Evolutionary conservation across 208 protist genomes (phyloP).

Genomic region (Zelonia costaricensis): DNA sequence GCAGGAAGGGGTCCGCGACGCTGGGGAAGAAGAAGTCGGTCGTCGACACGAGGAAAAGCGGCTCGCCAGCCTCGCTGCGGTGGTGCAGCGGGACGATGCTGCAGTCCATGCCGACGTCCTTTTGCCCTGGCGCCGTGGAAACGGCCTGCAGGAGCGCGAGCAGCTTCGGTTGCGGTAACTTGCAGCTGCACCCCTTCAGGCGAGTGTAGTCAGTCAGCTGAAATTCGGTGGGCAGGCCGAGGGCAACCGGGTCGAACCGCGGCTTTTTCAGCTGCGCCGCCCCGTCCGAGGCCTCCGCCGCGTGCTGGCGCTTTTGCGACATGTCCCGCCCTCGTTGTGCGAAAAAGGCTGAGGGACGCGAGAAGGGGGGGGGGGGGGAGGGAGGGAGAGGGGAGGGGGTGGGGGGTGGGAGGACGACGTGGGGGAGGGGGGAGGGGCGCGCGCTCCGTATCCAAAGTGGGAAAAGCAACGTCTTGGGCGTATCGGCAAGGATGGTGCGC

Average conservation of each 20-base stretch:
- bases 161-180: conserved; percentile 93
- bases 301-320: conserved; percentile 15
- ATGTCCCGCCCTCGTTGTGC: conserved; percentile 2
- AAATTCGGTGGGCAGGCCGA: conserved; percentile 85
- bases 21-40: conserved; percentile 98
- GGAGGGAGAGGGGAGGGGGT: background rate
- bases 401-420: background rate
- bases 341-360: background rate
- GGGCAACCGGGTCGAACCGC: conserved; percentile 69
- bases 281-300: conserved; percentile 16
- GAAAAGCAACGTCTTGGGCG: too few relatives aligned
- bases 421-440: background rate
- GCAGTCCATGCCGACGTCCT: conserved; percentile 93
- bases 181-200: conserved; percentile 94
- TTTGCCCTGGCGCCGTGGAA: conserved; percentile 58
- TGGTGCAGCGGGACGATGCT: conserved; percentile 87
- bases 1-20: conserved; percentile 95
- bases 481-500: too few relatives aligned
- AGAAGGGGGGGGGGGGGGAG: background rate
- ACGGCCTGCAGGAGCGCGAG: conserved; percentile 82
- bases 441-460: too few relatives aligned
- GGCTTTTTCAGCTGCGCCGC: conserved; percentile 25
- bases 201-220: conserved; percentile 88
- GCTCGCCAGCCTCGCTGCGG: conserved; percentile 38
- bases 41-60: conserved; percentile 92